These are phyloP conservation scores for Fusarium torulosum DNA, from an alignment of 2,329 filamentous ascomycete genomes.

Conservation along the genomic window DNA sequence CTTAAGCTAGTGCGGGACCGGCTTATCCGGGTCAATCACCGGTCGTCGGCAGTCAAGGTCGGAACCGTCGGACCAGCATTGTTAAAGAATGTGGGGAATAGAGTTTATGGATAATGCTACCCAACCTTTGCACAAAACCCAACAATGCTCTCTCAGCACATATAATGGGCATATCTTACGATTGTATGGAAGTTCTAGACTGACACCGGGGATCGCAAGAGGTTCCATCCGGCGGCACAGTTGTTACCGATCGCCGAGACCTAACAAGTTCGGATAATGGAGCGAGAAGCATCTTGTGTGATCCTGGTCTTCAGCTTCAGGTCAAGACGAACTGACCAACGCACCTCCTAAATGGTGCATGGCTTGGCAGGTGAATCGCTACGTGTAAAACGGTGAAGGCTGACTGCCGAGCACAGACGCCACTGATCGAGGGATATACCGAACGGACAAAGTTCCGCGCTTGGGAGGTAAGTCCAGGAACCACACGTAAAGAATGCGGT, in stretches of 20 bases:
- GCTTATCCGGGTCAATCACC: constrained; percentile 13
- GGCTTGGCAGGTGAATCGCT: neutral
- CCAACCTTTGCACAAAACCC: too few species aligned
- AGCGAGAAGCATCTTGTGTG: neutral
- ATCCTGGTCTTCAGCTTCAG: neutral
- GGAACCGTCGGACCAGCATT: neutral
- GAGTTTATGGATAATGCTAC: neutral
- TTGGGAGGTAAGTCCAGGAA: neutral
- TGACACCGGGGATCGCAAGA: neutral
- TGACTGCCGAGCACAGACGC: neutral
- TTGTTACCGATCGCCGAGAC: neutral
- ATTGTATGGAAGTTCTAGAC: constrained; percentile 13
- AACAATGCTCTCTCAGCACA: neutral
- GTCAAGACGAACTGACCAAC: neutral
- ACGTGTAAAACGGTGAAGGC: too few species aligned
- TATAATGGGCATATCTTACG: constrained; percentile 6
- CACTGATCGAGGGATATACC: neutral
- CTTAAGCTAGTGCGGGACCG: constrained; percentile 2
- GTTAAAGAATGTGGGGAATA: constrained; percentile 4
- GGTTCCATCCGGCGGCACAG: neutral
- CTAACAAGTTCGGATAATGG: neutral
- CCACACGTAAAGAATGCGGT: neutral
- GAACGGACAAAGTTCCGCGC: neutral
- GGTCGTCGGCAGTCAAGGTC: constrained; percentile 1
- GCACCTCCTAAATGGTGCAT: neutral